A percentile compares a stretch with the other conserved stretches of the same genome.
Conservation (phyloP, 768 basidiomycete genomes). For the Trametes cubensis region DNA sequence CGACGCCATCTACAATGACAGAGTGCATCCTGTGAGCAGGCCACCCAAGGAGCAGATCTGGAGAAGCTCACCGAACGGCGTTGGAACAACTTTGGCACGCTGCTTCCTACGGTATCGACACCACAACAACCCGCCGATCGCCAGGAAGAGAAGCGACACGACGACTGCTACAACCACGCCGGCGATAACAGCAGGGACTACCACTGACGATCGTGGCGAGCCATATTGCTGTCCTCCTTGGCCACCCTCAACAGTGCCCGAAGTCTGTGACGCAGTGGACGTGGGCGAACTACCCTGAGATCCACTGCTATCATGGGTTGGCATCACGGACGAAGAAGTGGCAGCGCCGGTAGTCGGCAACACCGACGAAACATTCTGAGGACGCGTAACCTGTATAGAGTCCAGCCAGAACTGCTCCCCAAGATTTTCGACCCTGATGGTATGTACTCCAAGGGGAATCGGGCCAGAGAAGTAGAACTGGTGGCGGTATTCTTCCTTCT, state of each 20-base stretch:
- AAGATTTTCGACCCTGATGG: constrained; percentile 5
- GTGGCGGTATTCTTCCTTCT: neutral
- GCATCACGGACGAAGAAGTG: neutral
- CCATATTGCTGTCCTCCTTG: neutral
- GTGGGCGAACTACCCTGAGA: neutral
- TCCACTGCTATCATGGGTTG: neutral
- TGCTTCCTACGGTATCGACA: neutral
- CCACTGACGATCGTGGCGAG: neutral
- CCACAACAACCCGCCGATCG: neutral
- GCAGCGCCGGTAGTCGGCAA: neutral
- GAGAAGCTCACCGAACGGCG: neutral
- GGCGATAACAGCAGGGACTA: neutral
- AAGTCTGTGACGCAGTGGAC: neutral
- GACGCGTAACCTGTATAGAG: neutral
- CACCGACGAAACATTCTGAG: neutral
- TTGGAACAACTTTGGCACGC: neutral
- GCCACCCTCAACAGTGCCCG: neutral
- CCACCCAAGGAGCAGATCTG: neutral
- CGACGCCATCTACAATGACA: neutral
- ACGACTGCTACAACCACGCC: neutral
- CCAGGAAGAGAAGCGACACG: neutral
- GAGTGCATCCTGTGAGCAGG: neutral
- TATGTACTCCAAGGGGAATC: neutral
- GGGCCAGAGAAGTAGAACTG: constrained; percentile 3
- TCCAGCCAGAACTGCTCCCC: constrained; percentile 16